These are phyloP conservation scores for Mycena albidolilacea DNA, from an alignment of 768 basidiomycete genomes.

Conservation along the genomic window DNA sequence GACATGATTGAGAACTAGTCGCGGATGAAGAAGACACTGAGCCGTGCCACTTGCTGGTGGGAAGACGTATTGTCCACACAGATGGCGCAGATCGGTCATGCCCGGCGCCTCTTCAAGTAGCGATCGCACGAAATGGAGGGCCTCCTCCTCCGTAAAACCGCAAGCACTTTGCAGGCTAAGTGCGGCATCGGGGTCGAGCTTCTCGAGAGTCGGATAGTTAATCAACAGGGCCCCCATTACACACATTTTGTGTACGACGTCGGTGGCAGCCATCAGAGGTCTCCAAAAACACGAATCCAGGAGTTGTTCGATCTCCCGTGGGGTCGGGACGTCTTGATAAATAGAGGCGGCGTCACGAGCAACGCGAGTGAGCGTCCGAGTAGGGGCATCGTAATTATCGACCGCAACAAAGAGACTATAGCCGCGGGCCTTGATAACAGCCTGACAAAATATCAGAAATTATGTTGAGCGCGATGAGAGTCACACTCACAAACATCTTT, in stretches of 20 bases:
- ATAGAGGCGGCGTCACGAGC: background rate
- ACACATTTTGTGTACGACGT: slow-evolving; percentile 32
- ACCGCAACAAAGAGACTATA: slow-evolving; percentile 28
- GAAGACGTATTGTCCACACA: slow-evolving; percentile 22
- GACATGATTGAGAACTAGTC: slow-evolving; percentile 2
- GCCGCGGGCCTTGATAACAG: slow-evolving; percentile 6
- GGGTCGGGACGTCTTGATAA: background rate
- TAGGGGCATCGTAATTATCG: slow-evolving; percentile 27
- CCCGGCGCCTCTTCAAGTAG: background rate
- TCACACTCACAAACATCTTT: slow-evolving; percentile 22
- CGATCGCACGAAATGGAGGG: slow-evolving; percentile 1
- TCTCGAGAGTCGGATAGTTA: background rate
- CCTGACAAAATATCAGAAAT: slow-evolving; percentile 3
- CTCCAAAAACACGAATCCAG: slow-evolving; percentile 23
- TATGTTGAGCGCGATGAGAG: background rate
- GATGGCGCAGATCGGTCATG: slow-evolving; percentile 12
- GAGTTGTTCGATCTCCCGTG: background rate
- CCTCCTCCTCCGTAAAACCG: slow-evolving; percentile 31
- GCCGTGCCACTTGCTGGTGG: background rate
- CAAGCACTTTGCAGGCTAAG: slow-evolving; percentile 7
- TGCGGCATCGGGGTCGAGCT: background rate
- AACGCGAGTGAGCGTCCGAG: background rate
- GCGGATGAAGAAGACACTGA: slow-evolving; percentile 21
- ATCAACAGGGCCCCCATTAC: slow-evolving; percentile 20
- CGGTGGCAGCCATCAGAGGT: slow-evolving; percentile 14